These are phyloP conservation scores for Spirogloea muscicola DNA, from an alignment of 139 green algal genomes.

Conservation along the genomic window DNA sequence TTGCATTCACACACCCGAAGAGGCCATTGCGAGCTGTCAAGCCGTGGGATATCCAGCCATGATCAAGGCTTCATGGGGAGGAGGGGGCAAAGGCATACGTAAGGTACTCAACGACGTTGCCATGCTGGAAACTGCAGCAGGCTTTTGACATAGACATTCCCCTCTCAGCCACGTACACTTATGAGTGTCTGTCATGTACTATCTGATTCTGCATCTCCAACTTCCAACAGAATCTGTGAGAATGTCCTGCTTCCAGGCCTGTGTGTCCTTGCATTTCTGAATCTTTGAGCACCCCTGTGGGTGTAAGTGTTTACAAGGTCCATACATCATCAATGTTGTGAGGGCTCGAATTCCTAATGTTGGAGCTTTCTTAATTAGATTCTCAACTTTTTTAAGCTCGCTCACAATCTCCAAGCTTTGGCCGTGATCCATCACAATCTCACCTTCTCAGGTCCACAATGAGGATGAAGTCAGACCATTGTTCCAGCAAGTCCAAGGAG, in stretches of 20 bases:
- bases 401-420: no score
- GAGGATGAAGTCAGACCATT: slow-evolving; percentile 63
- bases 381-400: no score
- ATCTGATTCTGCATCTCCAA: no score
- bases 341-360: no score
- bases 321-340: no score
- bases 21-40: slow-evolving; percentile 59
- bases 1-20: slow-evolving; percentile 43
- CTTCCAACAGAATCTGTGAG: neutral
- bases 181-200: no score
- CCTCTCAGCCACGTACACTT: neutral
- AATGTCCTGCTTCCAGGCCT: no score
- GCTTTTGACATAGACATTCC: neutral
- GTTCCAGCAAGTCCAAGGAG: slow-evolving; percentile 61
- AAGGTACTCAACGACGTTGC: no score
- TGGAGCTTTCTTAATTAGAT: no score
- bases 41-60: slow-evolving; percentile 91
- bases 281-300: no score
- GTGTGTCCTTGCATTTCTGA: no score
- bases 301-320: neutral
- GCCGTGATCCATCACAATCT: no score
- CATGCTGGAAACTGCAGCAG: neutral
- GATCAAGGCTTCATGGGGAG: slow-evolving; percentile 95
- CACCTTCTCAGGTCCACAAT: slow-evolving; percentile 37
- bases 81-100: slow-evolving; percentile 95